Evolutionary conservation across 257 asterid genomes (phyloP).

Genomic region (Catharanthus roseus): DNA sequence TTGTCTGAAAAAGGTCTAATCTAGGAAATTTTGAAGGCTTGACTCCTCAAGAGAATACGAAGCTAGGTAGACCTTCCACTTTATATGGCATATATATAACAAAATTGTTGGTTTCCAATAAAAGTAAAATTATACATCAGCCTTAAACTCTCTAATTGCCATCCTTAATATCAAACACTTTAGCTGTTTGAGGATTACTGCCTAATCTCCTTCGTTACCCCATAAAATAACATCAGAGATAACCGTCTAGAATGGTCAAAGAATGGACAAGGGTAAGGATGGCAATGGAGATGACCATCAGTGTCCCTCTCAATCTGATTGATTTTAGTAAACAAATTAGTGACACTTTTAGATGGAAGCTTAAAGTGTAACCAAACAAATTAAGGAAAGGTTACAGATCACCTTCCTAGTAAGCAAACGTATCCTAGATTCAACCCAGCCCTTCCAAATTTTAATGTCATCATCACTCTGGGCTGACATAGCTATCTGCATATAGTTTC

Average conservation of each 20-base stretch:
- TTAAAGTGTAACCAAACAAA: not conserved
- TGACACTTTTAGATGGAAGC: constrained; percentile 3
- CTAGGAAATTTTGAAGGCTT: not conserved
- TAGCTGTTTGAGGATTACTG: constrained; percentile 60
- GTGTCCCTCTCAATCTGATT: constrained; percentile 80
- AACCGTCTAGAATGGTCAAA: constrained; percentile 61
- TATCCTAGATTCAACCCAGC: constrained; percentile 87
- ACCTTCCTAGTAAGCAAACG: constrained; percentile 82
- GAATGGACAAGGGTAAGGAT: constrained; percentile 76
- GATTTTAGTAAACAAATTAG: constrained; percentile 7
- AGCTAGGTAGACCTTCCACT: not conserved
- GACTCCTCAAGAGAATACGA: not conserved
- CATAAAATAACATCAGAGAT: constrained; percentile 66
- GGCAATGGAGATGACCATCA: constrained; percentile 66
- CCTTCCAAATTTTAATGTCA: constrained; percentile 80
- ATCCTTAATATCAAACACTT: constrained; percentile 70
- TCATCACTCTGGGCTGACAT: constrained; percentile 65
- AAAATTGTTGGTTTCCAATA: constrained; percentile 5
- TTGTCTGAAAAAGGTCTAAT: no score
- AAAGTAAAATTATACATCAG: constrained; percentile 50
- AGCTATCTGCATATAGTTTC: constrained; percentile 75
- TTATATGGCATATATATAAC: not conserved
- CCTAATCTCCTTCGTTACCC: constrained; percentile 76
- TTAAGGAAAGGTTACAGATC: not conserved
- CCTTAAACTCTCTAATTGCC: constrained; percentile 75